phyloP scores from a whole-genome alignment of 2,329 filamentous ascomycete species.

The Ambrosiella cleistominuta region DNA sequence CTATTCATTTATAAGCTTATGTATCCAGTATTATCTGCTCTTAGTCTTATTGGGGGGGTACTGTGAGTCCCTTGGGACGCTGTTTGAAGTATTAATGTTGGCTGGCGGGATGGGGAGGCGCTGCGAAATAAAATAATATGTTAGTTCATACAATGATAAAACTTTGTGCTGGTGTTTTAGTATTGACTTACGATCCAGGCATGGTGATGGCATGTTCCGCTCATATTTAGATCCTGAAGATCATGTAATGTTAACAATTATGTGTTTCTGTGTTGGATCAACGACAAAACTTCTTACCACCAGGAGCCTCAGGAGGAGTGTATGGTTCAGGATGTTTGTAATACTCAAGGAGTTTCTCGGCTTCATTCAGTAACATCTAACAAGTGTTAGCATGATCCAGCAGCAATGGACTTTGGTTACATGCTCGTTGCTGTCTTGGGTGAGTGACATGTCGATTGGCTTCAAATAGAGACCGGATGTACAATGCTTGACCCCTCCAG shows the following conservation, averaged over 20 bases:
- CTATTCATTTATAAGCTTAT: not conserved
- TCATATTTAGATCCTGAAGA: slow-evolving; percentile 78
- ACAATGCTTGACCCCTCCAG: slow-evolving; percentile 91
- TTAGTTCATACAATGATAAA: not conserved
- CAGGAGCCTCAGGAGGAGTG: slow-evolving; percentile 71
- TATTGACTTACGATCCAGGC: slow-evolving; percentile 55
- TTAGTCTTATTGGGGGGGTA: not conserved
- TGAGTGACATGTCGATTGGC: slow-evolving; percentile 75
- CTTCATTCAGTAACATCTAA: slow-evolving; percentile 73
- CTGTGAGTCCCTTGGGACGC: not conserved
- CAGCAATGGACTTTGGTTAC: not conserved
- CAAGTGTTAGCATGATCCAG: not conserved
- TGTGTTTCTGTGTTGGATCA: not conserved
- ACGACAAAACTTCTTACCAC: slow-evolving; percentile 41
- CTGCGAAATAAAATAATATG: not conserved
- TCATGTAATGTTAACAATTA: not conserved
- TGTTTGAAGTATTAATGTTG: not conserved
- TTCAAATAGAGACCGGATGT: slow-evolving; percentile 89
- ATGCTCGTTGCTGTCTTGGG: slow-evolving; percentile 69
- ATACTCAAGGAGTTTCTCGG: slow-evolving; percentile 69
- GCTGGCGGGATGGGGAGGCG: slow-evolving; percentile 2
- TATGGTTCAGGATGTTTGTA: slow-evolving; percentile 99
- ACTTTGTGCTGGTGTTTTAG: not conserved
- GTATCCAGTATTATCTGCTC: not conserved
- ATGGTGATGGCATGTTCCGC: slow-evolving; percentile 68